phyloP scores from a whole-genome alignment of 1,284 basidiomycete genomes.

The Laetiporus sulphureus region DNA sequence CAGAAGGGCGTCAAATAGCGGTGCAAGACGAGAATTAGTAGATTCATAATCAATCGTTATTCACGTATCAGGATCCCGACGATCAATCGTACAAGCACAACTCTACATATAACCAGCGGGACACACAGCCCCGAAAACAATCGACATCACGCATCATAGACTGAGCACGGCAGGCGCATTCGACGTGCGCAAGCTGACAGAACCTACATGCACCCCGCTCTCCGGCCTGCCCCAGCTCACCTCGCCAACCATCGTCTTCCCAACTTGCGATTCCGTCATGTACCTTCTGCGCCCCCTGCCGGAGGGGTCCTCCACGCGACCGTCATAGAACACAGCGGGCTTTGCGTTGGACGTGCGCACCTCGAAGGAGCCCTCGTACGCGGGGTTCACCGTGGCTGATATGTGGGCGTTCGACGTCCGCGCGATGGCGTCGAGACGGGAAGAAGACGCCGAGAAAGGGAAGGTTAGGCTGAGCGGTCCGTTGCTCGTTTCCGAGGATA shows the following conservation, averaged over 20 bases:
- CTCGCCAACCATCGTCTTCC: slow-evolving; percentile 8
- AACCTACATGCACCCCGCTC: no score
- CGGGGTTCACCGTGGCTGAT: slow-evolving; percentile 26
- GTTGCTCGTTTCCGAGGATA: slow-evolving; percentile 21
- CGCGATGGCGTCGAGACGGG: slow-evolving; percentile 27
- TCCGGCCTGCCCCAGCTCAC: slow-evolving; percentile 6
- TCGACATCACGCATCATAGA: neutral
- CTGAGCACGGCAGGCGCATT: slow-evolving; percentile 1
- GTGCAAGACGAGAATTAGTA: neutral
- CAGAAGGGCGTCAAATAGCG: no score
- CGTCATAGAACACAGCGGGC: slow-evolving; percentile 16
- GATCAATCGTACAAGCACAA: neutral
- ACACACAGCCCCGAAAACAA: neutral
- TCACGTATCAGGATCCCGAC: neutral
- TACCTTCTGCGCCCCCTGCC: slow-evolving; percentile 29
- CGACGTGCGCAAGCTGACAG: slow-evolving; percentile 7
- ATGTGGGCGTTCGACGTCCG: slow-evolving; percentile 26
- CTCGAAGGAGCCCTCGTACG: slow-evolving; percentile 38
- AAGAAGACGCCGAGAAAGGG: slow-evolving; percentile 30
- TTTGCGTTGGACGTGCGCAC: slow-evolving; percentile 20
- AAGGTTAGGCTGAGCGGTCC: slow-evolving; percentile 26
- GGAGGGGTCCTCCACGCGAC: slow-evolving; percentile 31
- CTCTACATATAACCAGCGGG: neutral
- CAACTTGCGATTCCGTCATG: slow-evolving; percentile 8
- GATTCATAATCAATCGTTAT: neutral